These are phyloP conservation scores for Botrytis tulipae DNA, from an alignment of 2,329 filamentous ascomycete genomes.

Conservation along the genomic window DNA sequence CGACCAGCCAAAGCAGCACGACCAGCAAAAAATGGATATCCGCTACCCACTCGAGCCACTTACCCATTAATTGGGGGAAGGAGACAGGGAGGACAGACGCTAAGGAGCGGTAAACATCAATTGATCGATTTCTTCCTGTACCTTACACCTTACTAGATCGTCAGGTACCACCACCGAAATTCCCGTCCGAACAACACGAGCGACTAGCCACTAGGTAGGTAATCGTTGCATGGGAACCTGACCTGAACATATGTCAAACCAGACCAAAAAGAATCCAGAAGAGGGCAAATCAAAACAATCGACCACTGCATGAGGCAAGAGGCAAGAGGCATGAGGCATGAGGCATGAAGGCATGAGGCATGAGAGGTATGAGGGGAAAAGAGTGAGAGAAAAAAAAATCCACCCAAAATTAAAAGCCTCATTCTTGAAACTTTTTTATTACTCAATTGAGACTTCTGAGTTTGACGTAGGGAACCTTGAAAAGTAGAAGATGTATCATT, in stretches of 20 bases:
- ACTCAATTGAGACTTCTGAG: conserved; percentile 6
- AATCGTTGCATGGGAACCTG: neutral
- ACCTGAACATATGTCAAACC: neutral
- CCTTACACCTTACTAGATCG: conserved; percentile 14
- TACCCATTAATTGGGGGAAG: neutral
- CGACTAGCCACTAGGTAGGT: neutral
- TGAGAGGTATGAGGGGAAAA: neutral
- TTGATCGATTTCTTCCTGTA: neutral
- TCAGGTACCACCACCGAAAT: conserved; percentile 17
- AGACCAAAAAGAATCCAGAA: neutral
- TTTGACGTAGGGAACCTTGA: neutral
- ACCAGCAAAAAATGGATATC: neutral
- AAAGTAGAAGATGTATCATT: neutral
- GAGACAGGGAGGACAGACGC: neutral
- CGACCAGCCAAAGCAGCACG: neutral
- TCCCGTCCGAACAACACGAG: conserved; percentile 8
- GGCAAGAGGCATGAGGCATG: neutral
- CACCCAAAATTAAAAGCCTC: neutral
- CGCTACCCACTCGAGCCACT: neutral
- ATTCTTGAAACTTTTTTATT: conserved; percentile 1
- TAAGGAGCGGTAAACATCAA: conserved; percentile 16
- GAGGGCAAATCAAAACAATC: neutral
- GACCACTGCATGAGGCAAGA: conserved; percentile 4
- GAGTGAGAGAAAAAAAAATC: neutral
- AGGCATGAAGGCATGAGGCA: conserved; percentile 5